Conservation (phyloP, 495 filamentous ascomycete genomes). For the Aspergillus bridgeri region DNA sequence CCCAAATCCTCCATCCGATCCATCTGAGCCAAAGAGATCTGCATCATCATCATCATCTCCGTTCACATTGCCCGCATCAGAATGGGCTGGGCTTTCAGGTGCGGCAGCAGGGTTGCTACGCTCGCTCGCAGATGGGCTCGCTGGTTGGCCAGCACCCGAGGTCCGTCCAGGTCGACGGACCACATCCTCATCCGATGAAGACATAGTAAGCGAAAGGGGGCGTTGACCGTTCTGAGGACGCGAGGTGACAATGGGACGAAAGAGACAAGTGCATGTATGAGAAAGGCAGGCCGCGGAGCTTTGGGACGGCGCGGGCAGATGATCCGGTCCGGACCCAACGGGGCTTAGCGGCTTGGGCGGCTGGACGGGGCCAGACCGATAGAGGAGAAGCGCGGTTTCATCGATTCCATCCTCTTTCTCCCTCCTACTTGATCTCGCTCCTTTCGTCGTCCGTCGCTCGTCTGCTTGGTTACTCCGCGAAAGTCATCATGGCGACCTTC, state of each 20-base stretch:
- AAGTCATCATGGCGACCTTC: constrained; percentile 64
- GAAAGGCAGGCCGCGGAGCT: not conserved
- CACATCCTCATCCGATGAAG: constrained; percentile 43
- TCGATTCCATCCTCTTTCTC: not conserved
- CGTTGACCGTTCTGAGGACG: not conserved
- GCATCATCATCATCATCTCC: constrained; percentile 51
- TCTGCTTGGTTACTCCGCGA: not conserved
- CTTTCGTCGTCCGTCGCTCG: not conserved
- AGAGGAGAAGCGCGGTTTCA: constrained; percentile 9
- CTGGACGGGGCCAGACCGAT: constrained; percentile 28
- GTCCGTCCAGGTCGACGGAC: constrained; percentile 40
- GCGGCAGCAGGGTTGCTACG: constrained; percentile 21
- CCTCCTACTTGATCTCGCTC: not conserved
- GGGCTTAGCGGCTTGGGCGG: constrained; percentile 20
- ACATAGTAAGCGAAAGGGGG: constrained; percentile 23
- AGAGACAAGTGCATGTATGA: not conserved
- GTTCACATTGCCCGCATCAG: constrained; percentile 42
- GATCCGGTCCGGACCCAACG: constrained; percentile 19
- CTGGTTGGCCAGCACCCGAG: constrained; percentile 21
- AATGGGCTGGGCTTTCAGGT: constrained; percentile 19
- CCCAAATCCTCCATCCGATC: constrained; percentile 39
- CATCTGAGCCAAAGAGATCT: constrained; percentile 65
- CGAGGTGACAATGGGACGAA: not conserved
- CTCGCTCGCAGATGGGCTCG: constrained; percentile 32
- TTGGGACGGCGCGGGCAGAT: constrained; percentile 5